Conservation (phyloP, 2,329 filamentous ascomycete species). For the Pseudogymnoascus sp. region DNA sequence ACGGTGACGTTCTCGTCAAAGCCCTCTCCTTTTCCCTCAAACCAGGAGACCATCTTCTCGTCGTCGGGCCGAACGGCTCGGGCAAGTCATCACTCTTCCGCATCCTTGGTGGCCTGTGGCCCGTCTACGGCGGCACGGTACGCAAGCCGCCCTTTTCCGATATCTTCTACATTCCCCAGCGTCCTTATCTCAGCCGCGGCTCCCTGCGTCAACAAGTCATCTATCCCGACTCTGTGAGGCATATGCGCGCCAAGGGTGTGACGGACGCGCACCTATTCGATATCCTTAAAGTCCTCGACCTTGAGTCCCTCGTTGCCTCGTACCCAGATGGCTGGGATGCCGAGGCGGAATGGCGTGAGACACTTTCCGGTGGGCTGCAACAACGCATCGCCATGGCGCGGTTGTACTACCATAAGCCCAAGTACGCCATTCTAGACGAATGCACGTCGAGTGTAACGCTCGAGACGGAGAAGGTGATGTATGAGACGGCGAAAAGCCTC, state of each 20-base stretch:
- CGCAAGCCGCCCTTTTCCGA: slow-evolving; percentile 85
- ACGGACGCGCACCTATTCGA: slow-evolving; percentile 73
- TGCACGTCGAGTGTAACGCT: slow-evolving; percentile 94
- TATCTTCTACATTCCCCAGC: slow-evolving; percentile 97
- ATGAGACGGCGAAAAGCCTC: slow-evolving; percentile 85
- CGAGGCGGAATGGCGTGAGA: slow-evolving; percentile 94
- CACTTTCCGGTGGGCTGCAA: slow-evolving; percentile 85
- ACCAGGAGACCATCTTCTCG: slow-evolving; percentile 78
- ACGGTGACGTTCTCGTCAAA: slow-evolving; percentile 84
- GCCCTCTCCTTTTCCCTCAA: slow-evolving; percentile 81
- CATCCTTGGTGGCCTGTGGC: slow-evolving; percentile 93
- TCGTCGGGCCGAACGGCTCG: slow-evolving; percentile 94
- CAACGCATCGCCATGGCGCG: slow-evolving; percentile 96
- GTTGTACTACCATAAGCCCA: slow-evolving; percentile 85
- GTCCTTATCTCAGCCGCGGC: slow-evolving; percentile 86
- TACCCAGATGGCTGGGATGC: slow-evolving; percentile 80
- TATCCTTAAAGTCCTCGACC: slow-evolving; percentile 72
- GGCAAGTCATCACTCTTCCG: slow-evolving; percentile 95
- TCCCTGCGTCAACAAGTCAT: slow-evolving; percentile 95
- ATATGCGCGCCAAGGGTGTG: slow-evolving; percentile 78
- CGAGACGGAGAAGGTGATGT: slow-evolving; percentile 93
- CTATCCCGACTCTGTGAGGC: slow-evolving; percentile 82
- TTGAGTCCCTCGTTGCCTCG: slow-evolving; percentile 73
- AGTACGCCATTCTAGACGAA: slow-evolving; percentile 94
- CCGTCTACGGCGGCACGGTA: slow-evolving; percentile 91